Base-by-base conservation (phyloP, 805 yeast species). In the Phaffomyces thermotolerans region DNA sequence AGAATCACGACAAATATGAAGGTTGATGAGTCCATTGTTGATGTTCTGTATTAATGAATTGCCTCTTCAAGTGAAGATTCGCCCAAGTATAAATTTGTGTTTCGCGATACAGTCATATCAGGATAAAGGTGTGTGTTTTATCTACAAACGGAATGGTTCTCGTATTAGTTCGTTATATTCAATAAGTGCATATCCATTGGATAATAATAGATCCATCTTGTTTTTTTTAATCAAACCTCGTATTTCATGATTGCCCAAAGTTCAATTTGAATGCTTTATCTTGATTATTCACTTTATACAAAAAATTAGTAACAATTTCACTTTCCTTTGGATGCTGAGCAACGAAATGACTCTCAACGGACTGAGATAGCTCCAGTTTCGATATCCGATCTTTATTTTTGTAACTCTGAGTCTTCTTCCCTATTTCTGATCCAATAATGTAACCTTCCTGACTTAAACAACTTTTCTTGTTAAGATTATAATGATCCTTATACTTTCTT, bases 271-370 rank as follows among this genome's bases (percentile, higher is more conserved):
- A 69, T 29, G 64, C 71, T 57, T 64, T 66, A 47, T 71, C 72
- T 54, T 85, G 86, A 57, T 87, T 82, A 56, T 79, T 79, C 42
- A 87, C 89, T 54, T 85, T 81, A 66, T 91, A 93, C 43, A 93
- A 70, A 59, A 91, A 93, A 55, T 85, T 89, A 32, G 96, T 87
- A 34, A 91, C 79, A 29, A 84, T 79, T 54, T 91, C 98, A 45
- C 82, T 79, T 57, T 91, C 99, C 53, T 85, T 79, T 4, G 79
- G 78, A 12, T 75, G 72, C 37, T 69, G 71, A 8, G 64, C 53
- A 50, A 72, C 54, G 53, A 90, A 87, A 62, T 91, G 97, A 43
- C 73, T 75, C 62, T 78, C 81, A 23, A 81, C 79, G 23, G 72
- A 72, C 2, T 60, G 62, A 0, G 87, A 83, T 29, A 83, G 69